These are phyloP conservation scores for Tilletiopsis washingtonensis DNA, from an alignment of 1,284 basidiomycete species.

Conservation along the genomic window DNA sequence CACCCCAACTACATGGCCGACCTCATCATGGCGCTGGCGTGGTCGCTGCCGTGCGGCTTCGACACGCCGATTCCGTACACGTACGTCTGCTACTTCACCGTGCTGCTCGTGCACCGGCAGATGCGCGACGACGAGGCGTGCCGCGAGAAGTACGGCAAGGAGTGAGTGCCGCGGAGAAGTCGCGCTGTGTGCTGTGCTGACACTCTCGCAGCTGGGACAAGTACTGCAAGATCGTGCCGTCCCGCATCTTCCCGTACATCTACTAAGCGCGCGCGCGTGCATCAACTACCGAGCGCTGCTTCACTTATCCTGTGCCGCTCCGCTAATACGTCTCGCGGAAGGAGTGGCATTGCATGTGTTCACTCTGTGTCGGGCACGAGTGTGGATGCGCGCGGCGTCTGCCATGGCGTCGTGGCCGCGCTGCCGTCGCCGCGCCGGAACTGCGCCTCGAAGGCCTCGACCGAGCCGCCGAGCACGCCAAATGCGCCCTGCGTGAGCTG, in stretches of 20 bases:
- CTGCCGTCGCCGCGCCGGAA: slow-evolving; percentile 7
- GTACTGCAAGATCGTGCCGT: slow-evolving; percentile 57
- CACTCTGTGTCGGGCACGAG: too few relatives aligned
- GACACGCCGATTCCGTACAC: slow-evolving; percentile 90
- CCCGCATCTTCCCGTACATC: slow-evolving; percentile 78
- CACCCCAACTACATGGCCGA: slow-evolving; percentile 74
- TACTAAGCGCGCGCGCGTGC: slow-evolving; percentile 55
- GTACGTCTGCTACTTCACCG: slow-evolving; percentile 76
- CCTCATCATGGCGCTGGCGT: slow-evolving; percentile 78
- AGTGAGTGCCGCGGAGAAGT: slow-evolving; percentile 60
- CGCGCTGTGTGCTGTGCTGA: not conserved
- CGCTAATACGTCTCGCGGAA: too few relatives aligned
- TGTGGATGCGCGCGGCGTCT: not conserved
- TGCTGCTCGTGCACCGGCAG: slow-evolving; percentile 86
- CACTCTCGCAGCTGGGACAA: slow-evolving; percentile 9
- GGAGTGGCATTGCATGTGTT: too few relatives aligned
- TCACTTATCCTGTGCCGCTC: too few relatives aligned
- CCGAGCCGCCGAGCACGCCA: slow-evolving; percentile 33
- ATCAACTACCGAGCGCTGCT: too few relatives aligned
- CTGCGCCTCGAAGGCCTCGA: slow-evolving; percentile 28
- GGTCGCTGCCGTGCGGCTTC: slow-evolving; percentile 91
- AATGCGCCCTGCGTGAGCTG: slow-evolving; percentile 29
- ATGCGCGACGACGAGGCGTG: slow-evolving; percentile 86
- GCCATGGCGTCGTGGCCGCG: not conserved
- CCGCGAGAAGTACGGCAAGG: slow-evolving; percentile 63